Conservation (phyloP, 1,284 basidiomycete species). For the Cystobasidium pallidum region DNA sequence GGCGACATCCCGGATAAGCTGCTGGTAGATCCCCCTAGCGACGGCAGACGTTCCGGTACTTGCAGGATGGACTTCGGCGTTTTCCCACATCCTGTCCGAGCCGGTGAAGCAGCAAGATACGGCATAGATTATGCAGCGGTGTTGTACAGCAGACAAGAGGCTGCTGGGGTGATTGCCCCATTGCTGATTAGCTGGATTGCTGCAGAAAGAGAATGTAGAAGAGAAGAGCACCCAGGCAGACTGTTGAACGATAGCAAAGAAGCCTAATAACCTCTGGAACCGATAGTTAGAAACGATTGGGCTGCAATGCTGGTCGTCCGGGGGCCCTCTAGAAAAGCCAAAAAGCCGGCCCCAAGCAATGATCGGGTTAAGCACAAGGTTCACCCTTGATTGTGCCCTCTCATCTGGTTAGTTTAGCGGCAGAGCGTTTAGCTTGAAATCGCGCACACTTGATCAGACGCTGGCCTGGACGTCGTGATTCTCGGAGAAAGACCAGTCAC, state of each 20-base stretch:
- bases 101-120: no score
- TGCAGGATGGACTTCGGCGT: neutral
- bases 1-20: neutral
- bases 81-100: neutral
- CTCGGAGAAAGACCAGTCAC: neutral
- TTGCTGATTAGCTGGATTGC: no score
- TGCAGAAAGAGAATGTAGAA: no score
- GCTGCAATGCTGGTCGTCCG: neutral
- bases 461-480: neutral
- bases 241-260: no score
- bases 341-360: neutral
- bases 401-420: constrained; percentile 7
- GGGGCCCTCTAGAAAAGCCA: neutral
- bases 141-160: no score
- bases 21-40: neutral
- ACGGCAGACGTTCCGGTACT: neutral
- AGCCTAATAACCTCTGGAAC: no score
- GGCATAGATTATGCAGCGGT: no score
- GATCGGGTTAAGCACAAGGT: constrained; percentile 14
- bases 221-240: no score
- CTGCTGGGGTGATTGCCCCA: no score
- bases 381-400: constrained; percentile 1
- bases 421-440: neutral
- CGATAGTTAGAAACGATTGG: no score
- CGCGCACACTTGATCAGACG: neutral